Evolutionary conservation across 768 basidiomycete genomes (phyloP).

Genomic region (Lactifluus echinatus): DNA sequence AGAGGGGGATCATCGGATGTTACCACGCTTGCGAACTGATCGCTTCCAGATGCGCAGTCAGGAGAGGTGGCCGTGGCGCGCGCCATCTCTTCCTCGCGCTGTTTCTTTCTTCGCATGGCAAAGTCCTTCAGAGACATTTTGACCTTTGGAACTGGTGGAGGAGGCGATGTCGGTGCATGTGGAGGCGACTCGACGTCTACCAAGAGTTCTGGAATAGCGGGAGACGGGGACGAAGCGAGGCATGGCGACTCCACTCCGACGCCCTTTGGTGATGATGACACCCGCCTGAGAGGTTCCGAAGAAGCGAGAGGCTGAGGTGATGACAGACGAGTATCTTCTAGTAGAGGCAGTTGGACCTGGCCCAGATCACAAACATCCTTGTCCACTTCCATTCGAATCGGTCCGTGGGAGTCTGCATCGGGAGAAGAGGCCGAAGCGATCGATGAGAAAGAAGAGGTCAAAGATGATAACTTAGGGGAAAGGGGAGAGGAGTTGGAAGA

Average conservation of each 20-base stretch:
- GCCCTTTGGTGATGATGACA: not conserved
- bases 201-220: not conserved
- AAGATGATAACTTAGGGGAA: slow-evolving; percentile 22
- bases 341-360: not conserved
- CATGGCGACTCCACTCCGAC: not conserved
- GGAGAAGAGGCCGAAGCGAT: not conserved
- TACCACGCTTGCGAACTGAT: not conserved
- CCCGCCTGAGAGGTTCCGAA: slow-evolving; percentile 5
- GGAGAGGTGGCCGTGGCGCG: not conserved
- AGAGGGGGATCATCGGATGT: not conserved
- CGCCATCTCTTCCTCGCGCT: slow-evolving; percentile 18
- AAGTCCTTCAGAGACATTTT: slow-evolving; percentile 22
- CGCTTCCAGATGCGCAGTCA: not conserved
- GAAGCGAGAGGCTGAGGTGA: slow-evolving; percentile 4
- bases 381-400: slow-evolving; percentile 15
- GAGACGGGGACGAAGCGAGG: not conserved
- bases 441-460: slow-evolving; percentile 10
- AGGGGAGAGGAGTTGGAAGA: slow-evolving; percentile 18
- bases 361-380: not conserved
- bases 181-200: not conserved
- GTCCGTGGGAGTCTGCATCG: not conserved
- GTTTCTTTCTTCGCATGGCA: slow-evolving; percentile 20
- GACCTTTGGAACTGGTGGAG: slow-evolving; percentile 16
- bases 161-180: not conserved
- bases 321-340: not conserved